Conservation (phyloP, 805 yeast genomes). For the Wilhelminamyces savonicus region DNA sequence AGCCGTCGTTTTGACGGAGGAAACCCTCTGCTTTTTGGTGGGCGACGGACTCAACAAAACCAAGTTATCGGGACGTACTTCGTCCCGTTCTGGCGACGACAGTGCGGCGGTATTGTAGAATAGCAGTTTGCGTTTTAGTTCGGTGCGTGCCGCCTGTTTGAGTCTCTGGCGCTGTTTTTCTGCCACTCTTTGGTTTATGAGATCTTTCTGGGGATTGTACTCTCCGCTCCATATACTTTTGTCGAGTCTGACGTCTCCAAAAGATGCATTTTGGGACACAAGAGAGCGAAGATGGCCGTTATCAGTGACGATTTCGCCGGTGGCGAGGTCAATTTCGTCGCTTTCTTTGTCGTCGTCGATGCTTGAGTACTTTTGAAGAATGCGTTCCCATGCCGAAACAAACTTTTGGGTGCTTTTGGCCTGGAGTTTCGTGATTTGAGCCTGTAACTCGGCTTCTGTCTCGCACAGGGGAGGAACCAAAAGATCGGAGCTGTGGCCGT, state of each 20-base stretch:
- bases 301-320: slow-evolving; percentile 60
- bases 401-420: slow-evolving; percentile 22
- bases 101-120: slow-evolving; percentile 1
- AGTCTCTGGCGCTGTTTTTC: slow-evolving; percentile 2
- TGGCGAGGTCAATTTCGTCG: slow-evolving; percentile 56
- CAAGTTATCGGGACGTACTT: slow-evolving; percentile 1
- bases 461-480: no score
- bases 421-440: slow-evolving; percentile 20
- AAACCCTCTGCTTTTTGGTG: no score
- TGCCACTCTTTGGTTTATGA: slow-evolving; percentile 3
- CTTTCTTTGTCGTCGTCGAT: slow-evolving; percentile 48
- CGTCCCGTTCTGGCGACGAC: no score
- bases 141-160: slow-evolving; percentile 4
- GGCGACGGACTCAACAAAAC: slow-evolving; percentile 1
- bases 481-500: neutral
- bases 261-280: slow-evolving; percentile 2
- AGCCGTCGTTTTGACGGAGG: no score
- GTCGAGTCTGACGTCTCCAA: slow-evolving; percentile 7
- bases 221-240: slow-evolving; percentile 34
- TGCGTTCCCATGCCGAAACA: slow-evolving; percentile 40
- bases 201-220: slow-evolving; percentile 21
- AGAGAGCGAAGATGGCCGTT: slow-evolving; percentile 63
- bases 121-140: slow-evolving; percentile 9
- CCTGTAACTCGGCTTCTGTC: slow-evolving; percentile 13
- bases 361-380: slow-evolving; percentile 44